These are phyloP conservation scores for Pyropia yezoensis DNA, from an alignment of 23 red algal species.

Conservation along the genomic window DNA sequence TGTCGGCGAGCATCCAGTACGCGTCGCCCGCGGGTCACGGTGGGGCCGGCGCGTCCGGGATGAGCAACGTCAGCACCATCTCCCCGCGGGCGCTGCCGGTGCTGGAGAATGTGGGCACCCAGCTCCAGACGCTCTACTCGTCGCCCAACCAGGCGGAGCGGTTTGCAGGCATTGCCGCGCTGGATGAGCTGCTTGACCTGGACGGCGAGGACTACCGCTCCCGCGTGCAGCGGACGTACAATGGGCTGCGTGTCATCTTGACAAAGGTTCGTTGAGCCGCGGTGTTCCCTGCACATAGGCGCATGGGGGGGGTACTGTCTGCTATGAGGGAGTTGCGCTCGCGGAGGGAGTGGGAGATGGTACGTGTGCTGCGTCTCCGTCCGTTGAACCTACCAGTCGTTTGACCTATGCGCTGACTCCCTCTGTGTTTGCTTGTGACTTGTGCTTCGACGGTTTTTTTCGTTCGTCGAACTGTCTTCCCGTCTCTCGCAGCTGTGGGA, in stretches of 20 bases:
- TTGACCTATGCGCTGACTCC: conserved; percentile 27
- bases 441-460: background rate
- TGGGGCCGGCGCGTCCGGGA: background rate
- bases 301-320: conserved; percentile 17
- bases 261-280: conserved; percentile 9
- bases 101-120: conserved; percentile 9
- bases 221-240: conserved; percentile 78
- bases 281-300: background rate
- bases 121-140: conserved; percentile 29
- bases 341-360: conserved; percentile 10
- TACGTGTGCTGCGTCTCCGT: conserved; percentile 27
- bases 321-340: conserved; percentile 14
- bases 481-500: conserved; percentile 3
- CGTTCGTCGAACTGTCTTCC: background rate
- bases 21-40: too few species aligned
- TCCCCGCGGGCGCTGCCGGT: background rate
- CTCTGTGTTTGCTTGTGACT: background rate
- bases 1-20: background rate
- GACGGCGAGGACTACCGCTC: conserved; percentile 67
- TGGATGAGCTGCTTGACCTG: conserved; percentile 55
- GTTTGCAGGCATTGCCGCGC: conserved; percentile 67
- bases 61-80: background rate
- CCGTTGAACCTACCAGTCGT: conserved; percentile 6
- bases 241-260: conserved; percentile 80
- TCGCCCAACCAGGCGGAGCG: conserved; percentile 24